These are phyloP conservation scores for Beta macrorhiza DNA, from an alignment of 179 eudicot species.

Conservation along the genomic window DNA sequence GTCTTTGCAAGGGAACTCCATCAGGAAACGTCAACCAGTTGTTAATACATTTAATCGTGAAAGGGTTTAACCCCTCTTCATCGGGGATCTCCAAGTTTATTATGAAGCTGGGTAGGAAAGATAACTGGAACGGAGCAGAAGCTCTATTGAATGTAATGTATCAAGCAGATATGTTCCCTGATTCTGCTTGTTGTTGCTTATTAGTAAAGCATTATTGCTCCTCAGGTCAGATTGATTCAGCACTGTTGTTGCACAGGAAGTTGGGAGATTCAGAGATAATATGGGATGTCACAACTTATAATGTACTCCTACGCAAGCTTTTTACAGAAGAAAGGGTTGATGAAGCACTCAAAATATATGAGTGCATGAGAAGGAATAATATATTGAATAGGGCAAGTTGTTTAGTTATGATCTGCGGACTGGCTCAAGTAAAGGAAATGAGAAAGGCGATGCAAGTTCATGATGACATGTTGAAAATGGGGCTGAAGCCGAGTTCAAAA, in stretches of 20 bases:
- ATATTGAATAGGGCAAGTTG: slow-evolving; percentile 56
- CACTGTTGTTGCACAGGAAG: slow-evolving; percentile 55
- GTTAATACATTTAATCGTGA: slow-evolving; percentile 46
- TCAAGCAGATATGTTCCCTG: slow-evolving; percentile 44
- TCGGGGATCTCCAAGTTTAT: slow-evolving; percentile 44
- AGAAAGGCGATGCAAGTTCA: slow-evolving; percentile 82
- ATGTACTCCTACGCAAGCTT: slow-evolving; percentile 52
- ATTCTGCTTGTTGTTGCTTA: slow-evolving; percentile 51
- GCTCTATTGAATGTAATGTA: slow-evolving; percentile 48
- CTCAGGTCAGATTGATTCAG: slow-evolving; percentile 48
- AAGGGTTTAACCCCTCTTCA: slow-evolving; percentile 46
- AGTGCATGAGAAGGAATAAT: slow-evolving; percentile 58
- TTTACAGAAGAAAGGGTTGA: slow-evolving; percentile 50
- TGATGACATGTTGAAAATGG: slow-evolving; percentile 83
- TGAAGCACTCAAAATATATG: slow-evolving; percentile 55
- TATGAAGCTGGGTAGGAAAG: slow-evolving; percentile 43
- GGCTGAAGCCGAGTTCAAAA: slow-evolving; percentile 65
- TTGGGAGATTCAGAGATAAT: slow-evolving; percentile 38
- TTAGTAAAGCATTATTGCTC: slow-evolving; percentile 60
- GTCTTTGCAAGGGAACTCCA: slow-evolving; percentile 53
- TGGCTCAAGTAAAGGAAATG: slow-evolving; percentile 59
- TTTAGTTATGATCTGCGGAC: slow-evolving; percentile 61
- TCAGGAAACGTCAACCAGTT: slow-evolving; percentile 39
- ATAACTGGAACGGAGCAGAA: slow-evolving; percentile 56
- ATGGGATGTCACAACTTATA: slow-evolving; percentile 58